Conservation (phyloP, 1,284 basidiomycete genomes). For the Porodaedalea pini region DNA sequence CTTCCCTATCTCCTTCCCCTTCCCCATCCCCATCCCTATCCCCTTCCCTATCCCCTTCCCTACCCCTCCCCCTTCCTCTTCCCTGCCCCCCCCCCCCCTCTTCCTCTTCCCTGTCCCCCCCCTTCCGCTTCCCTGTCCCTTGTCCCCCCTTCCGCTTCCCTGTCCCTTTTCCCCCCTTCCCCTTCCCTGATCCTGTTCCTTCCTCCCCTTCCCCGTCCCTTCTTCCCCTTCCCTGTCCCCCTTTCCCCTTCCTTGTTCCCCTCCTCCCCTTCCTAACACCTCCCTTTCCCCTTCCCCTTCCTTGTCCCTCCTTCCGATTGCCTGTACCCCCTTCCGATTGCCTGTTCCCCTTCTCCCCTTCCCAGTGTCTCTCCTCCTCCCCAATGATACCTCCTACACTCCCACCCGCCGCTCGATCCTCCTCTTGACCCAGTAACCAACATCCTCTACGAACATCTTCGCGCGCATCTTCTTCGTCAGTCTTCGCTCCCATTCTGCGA, state of each 20-base stretch:
- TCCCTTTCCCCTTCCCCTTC: too few relatives aligned
- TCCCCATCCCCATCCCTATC: too few relatives aligned
- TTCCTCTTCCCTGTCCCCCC: constrained; percentile 18
- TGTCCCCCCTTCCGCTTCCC: constrained; percentile 5
- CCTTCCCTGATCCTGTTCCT: not conserved
- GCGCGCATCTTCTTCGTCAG: not conserved
- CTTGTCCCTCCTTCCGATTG: not conserved
- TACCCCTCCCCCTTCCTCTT: too few relatives aligned
- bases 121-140: constrained; percentile 26
- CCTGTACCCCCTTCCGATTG: not conserved
- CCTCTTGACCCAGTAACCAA: not conserved
- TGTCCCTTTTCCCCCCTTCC: constrained; percentile 14
- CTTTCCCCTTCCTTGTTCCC: not conserved
- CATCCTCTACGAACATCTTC: not conserved
- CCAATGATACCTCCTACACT: too few relatives aligned
- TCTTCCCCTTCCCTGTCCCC: not conserved
- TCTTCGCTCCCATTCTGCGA: not conserved
- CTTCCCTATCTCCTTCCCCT: too few relatives aligned
- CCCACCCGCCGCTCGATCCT: too few relatives aligned
- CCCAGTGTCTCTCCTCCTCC: too few relatives aligned
- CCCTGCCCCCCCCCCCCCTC: too few relatives aligned
- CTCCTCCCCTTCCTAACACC: not conserved
- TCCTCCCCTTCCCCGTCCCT: not conserved
- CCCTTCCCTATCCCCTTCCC: too few relatives aligned
- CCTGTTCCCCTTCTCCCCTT: too few relatives aligned